A percentile compares a stretch with the other conserved stretches of the same genome.
These are phyloP conservation scores for Candida sonorensis DNA, from an alignment of 805 yeast genomes.

Conservation along the genomic window DNA sequence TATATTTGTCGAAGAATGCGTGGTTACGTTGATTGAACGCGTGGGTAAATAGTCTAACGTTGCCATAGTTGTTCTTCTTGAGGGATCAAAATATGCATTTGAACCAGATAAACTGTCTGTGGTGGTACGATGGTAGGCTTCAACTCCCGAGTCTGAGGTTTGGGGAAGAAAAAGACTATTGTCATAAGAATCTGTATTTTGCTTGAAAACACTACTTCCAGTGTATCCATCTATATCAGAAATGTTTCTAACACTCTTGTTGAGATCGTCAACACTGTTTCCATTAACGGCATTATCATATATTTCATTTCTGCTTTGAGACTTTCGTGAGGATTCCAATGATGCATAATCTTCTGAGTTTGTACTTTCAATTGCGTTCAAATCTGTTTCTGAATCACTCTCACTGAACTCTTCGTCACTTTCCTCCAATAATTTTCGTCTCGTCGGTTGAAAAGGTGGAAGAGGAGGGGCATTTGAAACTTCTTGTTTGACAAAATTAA, in stretches of 20 bases:
- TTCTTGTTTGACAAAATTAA: no score
- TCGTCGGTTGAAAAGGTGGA: neutral
- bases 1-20: neutral
- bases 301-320: no score
- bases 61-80: constrained; percentile 7
- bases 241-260: no score
- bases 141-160: no score
- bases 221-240: no score
- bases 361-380: constrained; percentile 11
- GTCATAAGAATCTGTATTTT: constrained; percentile 1
- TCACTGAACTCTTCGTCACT: constrained; percentile 4
- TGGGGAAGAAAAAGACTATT: constrained; percentile 1
- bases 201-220: no score
- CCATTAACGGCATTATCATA: constrained; percentile 4
- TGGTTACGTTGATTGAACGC: constrained; percentile 4
- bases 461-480: no score
- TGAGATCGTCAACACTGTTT: constrained; percentile 1
- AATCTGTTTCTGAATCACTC: constrained; percentile 15
- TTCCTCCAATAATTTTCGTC: neutral
- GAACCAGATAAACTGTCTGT: no score
- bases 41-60: constrained; percentile 14
- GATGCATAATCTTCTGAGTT: constrained; percentile 4
- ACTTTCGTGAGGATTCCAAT: no score
- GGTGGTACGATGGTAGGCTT: no score
- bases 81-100: no score